Evolutionary conservation across 2,329 filamentous ascomycete species (phyloP), one percentile per base, ranked within the genome.

Genomic region (Leptographium wingfieldii): DNA sequence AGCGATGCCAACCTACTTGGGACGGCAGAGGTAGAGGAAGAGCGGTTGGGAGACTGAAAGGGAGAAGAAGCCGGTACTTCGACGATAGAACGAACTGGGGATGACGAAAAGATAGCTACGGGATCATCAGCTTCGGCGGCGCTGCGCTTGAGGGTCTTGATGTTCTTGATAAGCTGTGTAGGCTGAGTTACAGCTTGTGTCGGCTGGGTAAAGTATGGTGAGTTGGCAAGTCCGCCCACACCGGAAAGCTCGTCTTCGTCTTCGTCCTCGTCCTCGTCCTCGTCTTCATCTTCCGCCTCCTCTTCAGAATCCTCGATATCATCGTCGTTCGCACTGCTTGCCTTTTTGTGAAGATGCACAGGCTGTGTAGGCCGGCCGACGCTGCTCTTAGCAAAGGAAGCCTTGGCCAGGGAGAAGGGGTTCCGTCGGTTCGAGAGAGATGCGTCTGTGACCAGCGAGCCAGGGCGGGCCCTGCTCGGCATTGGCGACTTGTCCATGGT

Each of bases 41-140:
- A 62, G 56, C 19, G 29, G 22, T n/a, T 56, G 38, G 60, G 59
- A 33, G 54, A 68, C 61, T 81, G 80, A 60, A 85, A 79, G 2
- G 91, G 92, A 1, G 92, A 96, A 3, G 92, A 96, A n/a, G 90
- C 89, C 35, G 87, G 85, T 3, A 96, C 92, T 71, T 96, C 92
- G 60, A 96, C 69, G 22, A 76, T 67, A 40, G 75, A 74, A 31
- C 71, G 66, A 5, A 59, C 53, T 12, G 64, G 57, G 0, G 80
- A 79, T 9, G 78, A 76, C 29, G 73, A 73, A 53, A 70, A 46
- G 52, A 72, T 59, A n/a, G 59, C 53, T 7, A 63, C 33, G 10
- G 58, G 40, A 12, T 58, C 59, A 3, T 52, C 56, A 12, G 53
- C 43, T 60, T 71, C 51, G 67, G 55, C 54, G 64, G 59, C 16